Evolutionary conservation across 176 grass and related monocot genomes (phyloP).

Genomic region (Aegilops umbellulata): DNA sequence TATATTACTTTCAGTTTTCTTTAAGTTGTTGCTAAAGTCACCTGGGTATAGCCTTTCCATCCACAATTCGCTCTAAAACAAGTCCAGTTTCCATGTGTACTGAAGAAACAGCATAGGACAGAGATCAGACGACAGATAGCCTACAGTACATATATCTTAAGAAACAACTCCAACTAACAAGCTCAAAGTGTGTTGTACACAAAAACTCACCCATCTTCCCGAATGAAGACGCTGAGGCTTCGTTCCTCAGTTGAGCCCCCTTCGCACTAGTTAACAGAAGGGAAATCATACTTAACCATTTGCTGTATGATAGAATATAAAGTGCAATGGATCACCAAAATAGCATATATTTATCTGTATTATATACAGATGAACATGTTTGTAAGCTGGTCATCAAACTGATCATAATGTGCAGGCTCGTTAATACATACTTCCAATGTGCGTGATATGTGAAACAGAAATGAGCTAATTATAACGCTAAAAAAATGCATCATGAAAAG

Average conservation of each 20-base stretch:
- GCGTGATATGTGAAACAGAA: neutral
- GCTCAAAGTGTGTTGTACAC: conserved; percentile 12
- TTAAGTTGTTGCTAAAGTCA: conserved; percentile 23
- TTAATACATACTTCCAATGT: neutral
- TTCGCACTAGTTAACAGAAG: conserved; percentile 51
- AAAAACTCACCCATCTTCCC: conserved; percentile 48
- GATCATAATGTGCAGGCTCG: neutral
- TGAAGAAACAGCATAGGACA: conserved; percentile 39
- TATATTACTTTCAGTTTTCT: conserved; percentile 4
- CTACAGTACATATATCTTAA: neutral
- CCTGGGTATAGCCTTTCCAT: conserved; percentile 58
- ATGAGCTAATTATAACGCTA: neutral
- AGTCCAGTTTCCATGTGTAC: conserved; percentile 48
- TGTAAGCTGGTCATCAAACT: neutral
- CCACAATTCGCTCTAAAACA: conserved; percentile 88
- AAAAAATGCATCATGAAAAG: neutral
- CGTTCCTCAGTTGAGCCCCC: conserved; percentile 51
- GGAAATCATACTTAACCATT: conserved; percentile 28
- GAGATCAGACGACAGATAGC: neutral
- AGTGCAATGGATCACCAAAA: conserved; percentile 17
- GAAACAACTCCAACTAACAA: conserved; percentile 8
- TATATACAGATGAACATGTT: neutral
- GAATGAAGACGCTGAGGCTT: conserved; percentile 46
- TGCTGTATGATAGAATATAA: neutral
- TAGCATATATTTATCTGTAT: neutral